These are phyloP conservation scores for Garcia nutans DNA, from an alignment of 345 rosid species.

Conservation along the genomic window DNA sequence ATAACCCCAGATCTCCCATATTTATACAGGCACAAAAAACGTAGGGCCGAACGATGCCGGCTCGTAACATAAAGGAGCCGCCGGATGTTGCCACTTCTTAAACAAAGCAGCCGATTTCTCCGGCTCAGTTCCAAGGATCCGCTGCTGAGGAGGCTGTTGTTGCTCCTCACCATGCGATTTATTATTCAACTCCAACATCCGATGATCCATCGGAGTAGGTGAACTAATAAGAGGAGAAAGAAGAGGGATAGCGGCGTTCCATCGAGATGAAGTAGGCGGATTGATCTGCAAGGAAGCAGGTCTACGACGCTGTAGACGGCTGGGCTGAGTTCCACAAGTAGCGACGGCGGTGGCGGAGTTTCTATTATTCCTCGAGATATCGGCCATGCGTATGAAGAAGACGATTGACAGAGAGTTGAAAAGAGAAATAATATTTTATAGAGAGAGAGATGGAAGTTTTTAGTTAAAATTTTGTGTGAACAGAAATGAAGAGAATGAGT, in stretches of 20 bases:
- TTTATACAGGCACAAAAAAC: conserved; percentile 58
- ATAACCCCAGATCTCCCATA: neutral
- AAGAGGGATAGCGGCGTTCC: conserved; percentile 92
- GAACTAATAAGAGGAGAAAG: conserved; percentile 75
- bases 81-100: conserved; percentile 94
- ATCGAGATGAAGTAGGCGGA: conserved; percentile 37
- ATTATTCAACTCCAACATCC: conserved; percentile 24
- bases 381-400: conserved; percentile 19
- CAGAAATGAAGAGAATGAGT: neutral
- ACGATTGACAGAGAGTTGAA: too few species aligned
- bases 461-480: neutral
- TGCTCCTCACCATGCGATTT: conserved; percentile 31
- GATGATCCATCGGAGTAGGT: conserved; percentile 36
- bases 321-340: conserved; percentile 34
- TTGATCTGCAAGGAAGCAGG: conserved; percentile 68
- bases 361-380: conserved; percentile 17
- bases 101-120: conserved; percentile 45
- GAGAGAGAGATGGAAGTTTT: neutral
- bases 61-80: conserved; percentile 70
- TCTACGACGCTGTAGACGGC: conserved; percentile 69
- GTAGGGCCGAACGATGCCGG: conserved; percentile 43
- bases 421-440: neutral
- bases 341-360: conserved; percentile 16
- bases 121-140: conserved; percentile 25
- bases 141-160: conserved; percentile 4